These are phyloP conservation scores for Tephrocybe sp. DNA, from an alignment of 768 basidiomycete species.

Conservation along the genomic window DNA sequence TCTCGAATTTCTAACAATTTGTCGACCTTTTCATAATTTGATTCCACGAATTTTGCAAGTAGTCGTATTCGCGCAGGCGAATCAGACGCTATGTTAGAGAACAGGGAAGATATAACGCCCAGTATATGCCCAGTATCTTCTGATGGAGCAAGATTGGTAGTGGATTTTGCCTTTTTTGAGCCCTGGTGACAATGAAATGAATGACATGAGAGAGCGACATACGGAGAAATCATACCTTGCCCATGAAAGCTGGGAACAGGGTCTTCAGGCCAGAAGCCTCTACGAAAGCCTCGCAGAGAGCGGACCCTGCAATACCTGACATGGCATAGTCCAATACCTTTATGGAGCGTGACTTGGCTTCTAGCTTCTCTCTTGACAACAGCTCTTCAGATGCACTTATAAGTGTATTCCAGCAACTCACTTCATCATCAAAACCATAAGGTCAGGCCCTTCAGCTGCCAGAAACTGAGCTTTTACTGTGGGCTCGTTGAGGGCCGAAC, in stretches of 20 bases:
- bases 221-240: constrained; percentile 56
- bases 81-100: constrained; percentile 85
- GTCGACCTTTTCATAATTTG: constrained; percentile 91
- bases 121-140: constrained; percentile 89
- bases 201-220: constrained; percentile 9
- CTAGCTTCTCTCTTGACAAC: constrained; percentile 67
- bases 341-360: constrained; percentile 79
- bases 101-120: constrained; percentile 83
- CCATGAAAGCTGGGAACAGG: constrained; percentile 90
- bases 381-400: constrained; percentile 8
- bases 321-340: constrained; percentile 91
- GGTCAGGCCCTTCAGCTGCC: constrained; percentile 89
- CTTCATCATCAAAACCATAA: constrained; percentile 99
- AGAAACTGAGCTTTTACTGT: constrained; percentile 79
- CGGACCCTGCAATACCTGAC: constrained; percentile 68
- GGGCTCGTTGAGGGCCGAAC: constrained; percentile 79
- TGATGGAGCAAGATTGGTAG: constrained; percentile 46
- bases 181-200: constrained; percentile 26
- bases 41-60: constrained; percentile 91
- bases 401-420: constrained; percentile 34
- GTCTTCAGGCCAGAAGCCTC: constrained; percentile 87
- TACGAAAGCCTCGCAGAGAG: constrained; percentile 80
- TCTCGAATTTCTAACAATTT: constrained; percentile 88
- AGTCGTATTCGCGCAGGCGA: constrained; percentile 77
- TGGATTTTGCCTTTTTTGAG: constrained; percentile 63